Evolutionary conservation across 805 yeast genomes (phyloP).

Genomic region (Zygoascus biomembranicola): DNA sequence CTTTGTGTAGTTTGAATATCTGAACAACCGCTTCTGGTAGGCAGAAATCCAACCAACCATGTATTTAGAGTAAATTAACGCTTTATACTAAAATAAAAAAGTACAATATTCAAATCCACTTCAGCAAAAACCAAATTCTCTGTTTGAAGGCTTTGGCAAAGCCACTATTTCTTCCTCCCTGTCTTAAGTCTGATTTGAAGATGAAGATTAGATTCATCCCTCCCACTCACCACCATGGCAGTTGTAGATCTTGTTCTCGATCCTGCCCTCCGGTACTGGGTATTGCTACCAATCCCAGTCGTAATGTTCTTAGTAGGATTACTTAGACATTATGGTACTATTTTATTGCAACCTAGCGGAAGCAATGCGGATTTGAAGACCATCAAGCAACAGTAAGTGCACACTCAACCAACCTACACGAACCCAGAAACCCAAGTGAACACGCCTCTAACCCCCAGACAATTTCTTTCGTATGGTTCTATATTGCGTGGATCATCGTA

Average conservation of each 20-base stretch:
- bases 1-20: no score
- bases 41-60: no score
- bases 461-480: conserved; percentile 52
- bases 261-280: conserved; percentile 83
- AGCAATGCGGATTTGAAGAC: conserved; percentile 45
- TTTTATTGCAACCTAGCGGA: conserved; percentile 50
- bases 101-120: no score
- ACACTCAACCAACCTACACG: background rate
- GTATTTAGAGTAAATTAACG: no score
- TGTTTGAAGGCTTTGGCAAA: no score
- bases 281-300: conserved; percentile 74
- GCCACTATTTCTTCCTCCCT: no score
- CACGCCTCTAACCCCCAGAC: conserved; percentile 26
- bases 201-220: no score
- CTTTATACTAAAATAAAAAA: no score
- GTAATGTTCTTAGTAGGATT: conserved; percentile 88
- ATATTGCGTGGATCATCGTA: conserved; percentile 47
- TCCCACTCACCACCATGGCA: conserved; percentile 10
- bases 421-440: background rate
- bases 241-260: conserved; percentile 56
- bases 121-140: no score
- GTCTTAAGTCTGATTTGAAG: no score
- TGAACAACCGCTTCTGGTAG: no score
- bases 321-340: conserved; percentile 58
- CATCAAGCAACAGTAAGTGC: conserved; percentile 41